Evolutionary conservation across 306 rosid species (phyloP).

Genomic region (Medicago lupulina): DNA sequence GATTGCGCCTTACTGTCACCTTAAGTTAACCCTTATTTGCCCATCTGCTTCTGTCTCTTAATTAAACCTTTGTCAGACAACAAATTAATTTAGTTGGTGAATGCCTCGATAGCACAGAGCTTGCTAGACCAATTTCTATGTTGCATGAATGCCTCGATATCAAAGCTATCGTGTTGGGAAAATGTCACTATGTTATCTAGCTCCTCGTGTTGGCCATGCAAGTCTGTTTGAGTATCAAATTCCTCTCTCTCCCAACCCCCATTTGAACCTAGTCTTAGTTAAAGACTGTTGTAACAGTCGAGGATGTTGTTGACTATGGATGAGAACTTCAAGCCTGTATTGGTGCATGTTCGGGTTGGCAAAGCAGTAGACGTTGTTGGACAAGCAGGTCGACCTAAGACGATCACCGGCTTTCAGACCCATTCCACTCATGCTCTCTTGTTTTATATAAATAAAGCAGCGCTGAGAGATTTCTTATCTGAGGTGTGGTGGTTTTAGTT

Average conservation of each 20-base stretch:
- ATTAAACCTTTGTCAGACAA: neutral
- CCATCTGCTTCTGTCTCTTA: neutral
- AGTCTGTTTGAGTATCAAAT: constrained; percentile 49
- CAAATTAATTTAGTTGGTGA: neutral
- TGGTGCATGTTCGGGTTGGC: constrained; percentile 91
- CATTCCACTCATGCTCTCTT: constrained; percentile 92
- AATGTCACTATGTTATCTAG: constrained; percentile 92
- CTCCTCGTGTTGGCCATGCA: constrained; percentile 96
- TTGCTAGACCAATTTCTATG: constrained; percentile 81
- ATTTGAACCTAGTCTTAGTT: too few relatives aligned
- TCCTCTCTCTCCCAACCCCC: too few relatives aligned
- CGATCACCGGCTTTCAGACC: constrained; percentile 89
- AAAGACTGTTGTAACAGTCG: constrained; percentile 58
- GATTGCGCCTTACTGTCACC: constrained; percentile 90
- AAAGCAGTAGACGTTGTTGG: constrained; percentile 96
- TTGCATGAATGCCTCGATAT: constrained; percentile 96
- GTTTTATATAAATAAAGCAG: too few relatives aligned
- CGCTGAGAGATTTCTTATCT: too few relatives aligned
- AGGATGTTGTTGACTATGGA: constrained; percentile 96
- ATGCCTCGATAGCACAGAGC: constrained; percentile 76
- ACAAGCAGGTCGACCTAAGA: constrained; percentile 96
- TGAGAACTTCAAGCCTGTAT: constrained; percentile 70
- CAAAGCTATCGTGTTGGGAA: constrained; percentile 84
- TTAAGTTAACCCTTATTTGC: constrained; percentile 50
- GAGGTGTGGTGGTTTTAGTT: too few relatives aligned